A percentile compares a stretch with the other conserved stretches of the same genome.
Conservation (phyloP, 768 basidiomycete species). For the Cystobasidium onofrii region DNA sequence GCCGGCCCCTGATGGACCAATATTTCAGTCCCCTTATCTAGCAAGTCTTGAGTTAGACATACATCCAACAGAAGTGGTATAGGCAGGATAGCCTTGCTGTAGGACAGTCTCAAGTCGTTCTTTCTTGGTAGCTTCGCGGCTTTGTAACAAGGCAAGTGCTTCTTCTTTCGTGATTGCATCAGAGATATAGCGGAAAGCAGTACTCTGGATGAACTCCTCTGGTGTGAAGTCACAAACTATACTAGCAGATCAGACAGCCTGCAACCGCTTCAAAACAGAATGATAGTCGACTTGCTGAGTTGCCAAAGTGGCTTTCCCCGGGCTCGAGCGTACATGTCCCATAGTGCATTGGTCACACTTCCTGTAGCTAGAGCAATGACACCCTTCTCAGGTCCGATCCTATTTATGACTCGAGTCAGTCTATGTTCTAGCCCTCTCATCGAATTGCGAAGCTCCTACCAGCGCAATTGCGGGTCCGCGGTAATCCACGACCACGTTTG, state of each 20-base stretch:
- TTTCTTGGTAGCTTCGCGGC: slow-evolving; percentile 65
- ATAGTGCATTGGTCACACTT: slow-evolving; percentile 37
- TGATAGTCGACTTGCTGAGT: slow-evolving; percentile 21
- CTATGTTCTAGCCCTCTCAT: not conserved
- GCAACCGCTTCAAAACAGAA: not conserved
- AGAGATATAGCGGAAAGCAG: slow-evolving; percentile 67
- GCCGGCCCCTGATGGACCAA: slow-evolving; percentile 48
- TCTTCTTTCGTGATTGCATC: slow-evolving; percentile 88
- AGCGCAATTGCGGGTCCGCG: slow-evolving; percentile 44
- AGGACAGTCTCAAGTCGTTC: slow-evolving; percentile 67
- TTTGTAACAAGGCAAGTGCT: slow-evolving; percentile 70
- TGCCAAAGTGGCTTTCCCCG: slow-evolving; percentile 39
- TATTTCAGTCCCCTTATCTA: not conserved
- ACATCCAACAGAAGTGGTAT: slow-evolving; percentile 41
- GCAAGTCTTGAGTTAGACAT: not conserved
- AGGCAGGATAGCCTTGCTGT: slow-evolving; percentile 38
- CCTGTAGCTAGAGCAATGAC: slow-evolving; percentile 38
- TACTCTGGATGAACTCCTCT: slow-evolving; percentile 36
- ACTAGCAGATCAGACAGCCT: not conserved
- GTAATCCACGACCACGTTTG: slow-evolving; percentile 78
- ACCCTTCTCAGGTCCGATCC: slow-evolving; percentile 35
- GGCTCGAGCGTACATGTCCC: slow-evolving; percentile 38
- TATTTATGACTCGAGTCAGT: not conserved
- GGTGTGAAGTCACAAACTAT: slow-evolving; percentile 37
- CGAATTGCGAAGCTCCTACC: not conserved